Evolutionary conservation across 345 rosid genomes (phyloP), one percentile per base, ranked within the genome.

Genomic region (Moricandia moricandioides): DNA sequence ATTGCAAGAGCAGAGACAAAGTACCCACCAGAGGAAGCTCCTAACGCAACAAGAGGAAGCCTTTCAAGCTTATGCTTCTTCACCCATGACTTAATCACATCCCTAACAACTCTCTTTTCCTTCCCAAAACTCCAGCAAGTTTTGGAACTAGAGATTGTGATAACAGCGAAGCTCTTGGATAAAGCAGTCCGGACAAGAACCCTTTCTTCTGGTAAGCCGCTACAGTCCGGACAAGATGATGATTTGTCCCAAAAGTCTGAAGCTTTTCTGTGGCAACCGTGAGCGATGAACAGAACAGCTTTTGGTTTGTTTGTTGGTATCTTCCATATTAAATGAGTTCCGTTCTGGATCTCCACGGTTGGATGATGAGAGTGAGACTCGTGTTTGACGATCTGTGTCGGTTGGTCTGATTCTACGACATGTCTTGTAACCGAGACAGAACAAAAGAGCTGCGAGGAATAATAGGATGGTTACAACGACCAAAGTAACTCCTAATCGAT

Each of bases 11-110:
- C 86, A 63, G 99, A 92, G 58, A 88, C 86, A 77, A 95, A 95
- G 81, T 89, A 80, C 3, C 98, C 96, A 78, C 98, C 97, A 29
- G 99, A 95, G 8, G 99, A 92, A 67, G 99, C 97, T 13, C 99
- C 99, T 72, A 92, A 82, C 54, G 90, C 97, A 40, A 89, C 91
- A 68, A 92, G 86, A 63, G 97, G 99, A 76, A 95, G 89, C 69
- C 62, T 85, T 55, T 83, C 86, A 16, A 90, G 88, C 29, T 85
- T 60, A 62, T 88, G 83, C 52, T 64, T 82, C 67, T 52, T 62
- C 11, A 86, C 55, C 99, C 99, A 92, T 82, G 85, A 79, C 33
- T 14, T 78, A 54, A 95, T 86, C 1, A 88, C 79, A 39, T 82
- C 80, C 72, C 84, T 66, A 18, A 92, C 92, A 39, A 83, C 31